phyloP scores from a whole-genome alignment of 257 asterid genomes.

The Fraxinus anomala region DNA sequence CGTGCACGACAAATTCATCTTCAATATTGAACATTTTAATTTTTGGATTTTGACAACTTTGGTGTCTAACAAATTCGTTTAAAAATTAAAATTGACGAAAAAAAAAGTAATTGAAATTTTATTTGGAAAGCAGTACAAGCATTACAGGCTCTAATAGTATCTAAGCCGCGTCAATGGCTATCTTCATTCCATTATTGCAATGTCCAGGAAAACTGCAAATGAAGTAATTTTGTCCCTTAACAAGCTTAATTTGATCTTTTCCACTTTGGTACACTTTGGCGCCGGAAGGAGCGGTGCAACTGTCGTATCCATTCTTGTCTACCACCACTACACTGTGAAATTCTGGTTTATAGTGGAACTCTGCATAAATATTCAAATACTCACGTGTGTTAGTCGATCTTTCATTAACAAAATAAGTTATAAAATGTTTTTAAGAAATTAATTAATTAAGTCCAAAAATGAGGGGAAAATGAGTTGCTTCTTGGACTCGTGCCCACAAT shows the following conservation, averaged over 20 bases:
- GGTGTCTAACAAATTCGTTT: not conserved
- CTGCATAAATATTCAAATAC: conserved; percentile 1
- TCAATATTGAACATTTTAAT: too few species aligned
- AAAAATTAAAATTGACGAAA: too few species aligned
- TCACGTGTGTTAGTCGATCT: not conserved
- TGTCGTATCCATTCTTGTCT: conserved; percentile 20
- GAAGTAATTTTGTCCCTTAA: conserved; percentile 26
- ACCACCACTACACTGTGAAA: conserved; percentile 28
- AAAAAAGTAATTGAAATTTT: too few species aligned
- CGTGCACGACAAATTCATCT: too few species aligned
- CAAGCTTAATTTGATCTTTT: conserved; percentile 25
- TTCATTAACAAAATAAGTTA: too few species aligned
- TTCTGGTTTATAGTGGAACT: conserved; percentile 29
- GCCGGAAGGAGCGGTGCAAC: conserved; percentile 16
- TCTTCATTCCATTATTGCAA: conserved; percentile 29
- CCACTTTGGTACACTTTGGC: conserved; percentile 27
- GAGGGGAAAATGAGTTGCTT: too few species aligned
- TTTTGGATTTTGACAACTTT: too few species aligned
- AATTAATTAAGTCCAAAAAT: too few species aligned
- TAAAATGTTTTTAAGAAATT: too few species aligned
- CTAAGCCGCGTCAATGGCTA: conserved; percentile 20
- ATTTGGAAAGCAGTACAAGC: not conserved
- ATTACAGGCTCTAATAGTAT: not conserved
- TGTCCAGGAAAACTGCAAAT: conserved; percentile 29
- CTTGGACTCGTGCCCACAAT: too few species aligned